These are phyloP conservation scores for Monosporascus sp. DNA, from an alignment of 2,329 filamentous ascomycete genomes.

Conservation along the genomic window DNA sequence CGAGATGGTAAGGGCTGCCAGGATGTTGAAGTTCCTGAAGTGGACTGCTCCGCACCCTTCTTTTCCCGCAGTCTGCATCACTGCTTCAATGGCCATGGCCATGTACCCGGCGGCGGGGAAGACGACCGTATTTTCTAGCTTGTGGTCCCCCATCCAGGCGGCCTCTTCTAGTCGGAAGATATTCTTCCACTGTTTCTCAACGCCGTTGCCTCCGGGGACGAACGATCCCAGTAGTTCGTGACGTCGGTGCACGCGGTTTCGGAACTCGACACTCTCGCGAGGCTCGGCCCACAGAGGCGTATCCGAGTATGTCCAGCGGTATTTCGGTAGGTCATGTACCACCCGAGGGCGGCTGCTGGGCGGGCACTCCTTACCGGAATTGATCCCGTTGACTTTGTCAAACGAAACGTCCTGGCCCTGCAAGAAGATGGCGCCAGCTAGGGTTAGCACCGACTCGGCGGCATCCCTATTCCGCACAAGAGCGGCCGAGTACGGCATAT, in stretches of 20 bases:
- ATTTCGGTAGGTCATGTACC: not conserved
- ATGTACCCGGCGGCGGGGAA: constrained; percentile 2
- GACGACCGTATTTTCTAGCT: not conserved
- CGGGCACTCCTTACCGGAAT: not conserved
- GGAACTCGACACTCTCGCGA: not conserved
- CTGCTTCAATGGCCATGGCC: constrained; percentile 1
- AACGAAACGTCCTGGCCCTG: not conserved
- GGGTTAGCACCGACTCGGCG: not conserved
- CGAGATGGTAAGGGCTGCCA: constrained; percentile 1
- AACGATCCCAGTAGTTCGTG: not conserved
- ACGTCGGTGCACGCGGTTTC: not conserved
- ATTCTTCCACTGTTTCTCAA: not conserved
- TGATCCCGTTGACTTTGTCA: not conserved
- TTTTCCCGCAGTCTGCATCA: not conserved
- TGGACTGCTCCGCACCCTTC: not conserved
- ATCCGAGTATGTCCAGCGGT: not conserved
- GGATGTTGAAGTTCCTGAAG: constrained; percentile 12
- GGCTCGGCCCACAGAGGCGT: not conserved
- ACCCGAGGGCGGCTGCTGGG: not conserved
- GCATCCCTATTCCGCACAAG: not conserved
- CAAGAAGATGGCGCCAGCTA: not conserved
- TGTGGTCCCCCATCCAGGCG: not conserved
- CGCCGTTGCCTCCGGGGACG: not conserved
- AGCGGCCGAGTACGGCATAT: constrained; percentile 1
- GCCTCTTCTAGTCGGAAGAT: not conserved